Evolutionary conservation across 2,329 filamentous ascomycete species (phyloP), one percentile per base, ranked within the genome.

Genomic region (Neofusicoccum ribis): DNA sequence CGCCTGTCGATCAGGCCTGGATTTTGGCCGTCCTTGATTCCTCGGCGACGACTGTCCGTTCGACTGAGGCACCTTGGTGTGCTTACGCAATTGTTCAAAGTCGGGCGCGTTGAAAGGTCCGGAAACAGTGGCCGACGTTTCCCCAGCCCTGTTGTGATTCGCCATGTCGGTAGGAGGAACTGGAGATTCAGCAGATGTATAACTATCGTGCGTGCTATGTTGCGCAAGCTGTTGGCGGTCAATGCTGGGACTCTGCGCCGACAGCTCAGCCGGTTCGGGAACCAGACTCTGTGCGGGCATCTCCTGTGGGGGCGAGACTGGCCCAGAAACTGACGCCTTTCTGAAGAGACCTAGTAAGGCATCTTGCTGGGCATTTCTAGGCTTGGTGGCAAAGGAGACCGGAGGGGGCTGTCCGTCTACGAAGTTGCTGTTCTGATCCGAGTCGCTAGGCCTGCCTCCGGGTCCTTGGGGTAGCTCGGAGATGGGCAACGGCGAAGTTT

Each of bases 301-400:
- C 14, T 50, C 56, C 39, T 37, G 68, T 50, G 44, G 49, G 3
- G 41, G 65, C 2, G 20, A 58, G 62, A 15, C 68, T 66, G 61
- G 61, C n/a, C 61, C 43, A n/a, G 61, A 47, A 2, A n/a, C 14
- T 5, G 61, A 64, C 3, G 61, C 41, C 23, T 56, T 64, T 41
- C 74, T 74, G 70, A 85, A 83, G 2, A 84, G 70, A 65, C 77
- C 79, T 27, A 85, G 71, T 23, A 85, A 70, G 7, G 78, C 75
- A 58, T 78, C 76, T 67, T 83, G 81, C 58, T 83, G 81, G 17
- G 75, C 73, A 43, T 72, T 79, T 52, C 76, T 74, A 17, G 76
- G 74, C 65, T 76, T 76, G 11, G 75, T 73, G 3, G 63, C 51
- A 5, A 58, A 27, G 6, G 39, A 36, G 11, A 46, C 50, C 14